phyloP scores from a whole-genome alignment of 441 rosid species.

The Macaranga tanarius region DNA sequence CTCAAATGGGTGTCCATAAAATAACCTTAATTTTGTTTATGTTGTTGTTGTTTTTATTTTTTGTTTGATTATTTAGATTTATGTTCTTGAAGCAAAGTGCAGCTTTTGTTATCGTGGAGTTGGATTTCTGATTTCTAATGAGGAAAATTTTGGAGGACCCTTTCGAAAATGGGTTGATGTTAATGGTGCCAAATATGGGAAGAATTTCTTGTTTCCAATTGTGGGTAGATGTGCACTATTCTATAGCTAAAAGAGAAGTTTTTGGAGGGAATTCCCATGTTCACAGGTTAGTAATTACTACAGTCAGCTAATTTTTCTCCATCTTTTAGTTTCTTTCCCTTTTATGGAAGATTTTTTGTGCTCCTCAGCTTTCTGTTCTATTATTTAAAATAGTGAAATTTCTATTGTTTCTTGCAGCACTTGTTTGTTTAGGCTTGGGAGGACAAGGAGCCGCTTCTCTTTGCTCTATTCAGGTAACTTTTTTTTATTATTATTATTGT shows the following conservation, averaged over 20 bases:
- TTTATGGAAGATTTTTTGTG: conserved; percentile 20
- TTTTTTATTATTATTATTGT: not conserved
- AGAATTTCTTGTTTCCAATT: conserved; percentile 34
- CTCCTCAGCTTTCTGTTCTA: conserved; percentile 4
- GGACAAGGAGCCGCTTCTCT: conserved; percentile 24
- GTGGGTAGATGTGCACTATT: conserved; percentile 25
- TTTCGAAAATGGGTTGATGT: conserved; percentile 9
- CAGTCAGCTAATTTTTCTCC: conserved; percentile 35
- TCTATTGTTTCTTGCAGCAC: conserved; percentile 19
- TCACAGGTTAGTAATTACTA: conserved; percentile 25
- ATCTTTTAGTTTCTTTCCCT: conserved; percentile 30
- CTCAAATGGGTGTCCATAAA: conserved; percentile 24
- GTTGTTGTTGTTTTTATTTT: no score
- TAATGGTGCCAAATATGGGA: conserved; percentile 29
- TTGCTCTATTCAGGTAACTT: conserved; percentile 27
- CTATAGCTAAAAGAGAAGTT: conserved; percentile 23
- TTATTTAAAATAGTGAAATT: conserved; percentile 12
- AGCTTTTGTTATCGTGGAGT: conserved; percentile 6
- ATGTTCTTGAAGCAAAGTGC: conserved; percentile 12
- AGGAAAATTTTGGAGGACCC: not conserved
- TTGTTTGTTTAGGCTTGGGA: conserved; percentile 24
- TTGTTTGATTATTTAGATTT: not conserved
- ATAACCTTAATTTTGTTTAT: not conserved
- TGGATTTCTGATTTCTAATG: not conserved
- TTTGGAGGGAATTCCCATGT: conserved; percentile 25